A percentile compares a stretch with the other conserved stretches of the same genome.
phyloP scores from a whole-genome alignment of 352 stramenopile species.

The Phytopythium chamaehyphon region DNA sequence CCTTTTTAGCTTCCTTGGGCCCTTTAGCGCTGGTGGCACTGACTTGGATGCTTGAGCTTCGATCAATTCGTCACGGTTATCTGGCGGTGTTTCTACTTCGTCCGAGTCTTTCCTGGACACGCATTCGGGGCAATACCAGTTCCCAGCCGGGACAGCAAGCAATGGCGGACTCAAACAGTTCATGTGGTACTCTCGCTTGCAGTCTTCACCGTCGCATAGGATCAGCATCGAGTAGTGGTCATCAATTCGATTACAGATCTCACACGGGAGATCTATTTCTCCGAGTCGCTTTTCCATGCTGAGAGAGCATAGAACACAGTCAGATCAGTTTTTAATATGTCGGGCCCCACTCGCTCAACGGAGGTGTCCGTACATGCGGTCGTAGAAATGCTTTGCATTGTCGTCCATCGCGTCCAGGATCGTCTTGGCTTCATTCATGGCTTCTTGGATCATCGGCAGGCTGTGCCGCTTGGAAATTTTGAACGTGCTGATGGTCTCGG shows the following conservation, averaged over 20 bases:
- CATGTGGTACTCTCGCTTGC: slow-evolving; percentile 86
- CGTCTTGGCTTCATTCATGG: slow-evolving; percentile 68
- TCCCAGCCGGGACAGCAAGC: slow-evolving; percentile 46
- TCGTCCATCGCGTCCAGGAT: slow-evolving; percentile 59
- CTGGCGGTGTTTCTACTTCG: slow-evolving; percentile 15
- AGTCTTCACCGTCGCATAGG: slow-evolving; percentile 79
- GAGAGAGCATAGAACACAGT: neutral
- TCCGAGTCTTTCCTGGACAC: slow-evolving; percentile 32
- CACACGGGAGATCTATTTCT: slow-evolving; percentile 73
- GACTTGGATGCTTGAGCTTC: slow-evolving; percentile 3
- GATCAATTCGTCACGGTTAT: neutral
- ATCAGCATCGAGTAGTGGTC: slow-evolving; percentile 81
- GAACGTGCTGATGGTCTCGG: slow-evolving; percentile 50
- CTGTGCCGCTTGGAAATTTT: slow-evolving; percentile 75
- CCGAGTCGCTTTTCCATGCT: slow-evolving; percentile 74
- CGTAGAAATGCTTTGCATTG: slow-evolving; percentile 56
- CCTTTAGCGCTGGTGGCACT: slow-evolving; percentile 16
- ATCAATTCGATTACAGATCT: slow-evolving; percentile 76
- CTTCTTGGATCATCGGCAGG: slow-evolving; percentile 58
- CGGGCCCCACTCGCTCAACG: too few species aligned
- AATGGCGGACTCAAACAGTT: slow-evolving; percentile 74
- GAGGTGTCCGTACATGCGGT: slow-evolving; percentile 61
- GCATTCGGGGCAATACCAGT: slow-evolving; percentile 80
- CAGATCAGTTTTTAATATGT: neutral
- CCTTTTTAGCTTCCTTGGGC: slow-evolving; percentile 52